Evolutionary conservation across 345 rosid genomes (phyloP), one percentile per base, ranked within the genome.

Genomic region (Melaleuca alternifolia): DNA sequence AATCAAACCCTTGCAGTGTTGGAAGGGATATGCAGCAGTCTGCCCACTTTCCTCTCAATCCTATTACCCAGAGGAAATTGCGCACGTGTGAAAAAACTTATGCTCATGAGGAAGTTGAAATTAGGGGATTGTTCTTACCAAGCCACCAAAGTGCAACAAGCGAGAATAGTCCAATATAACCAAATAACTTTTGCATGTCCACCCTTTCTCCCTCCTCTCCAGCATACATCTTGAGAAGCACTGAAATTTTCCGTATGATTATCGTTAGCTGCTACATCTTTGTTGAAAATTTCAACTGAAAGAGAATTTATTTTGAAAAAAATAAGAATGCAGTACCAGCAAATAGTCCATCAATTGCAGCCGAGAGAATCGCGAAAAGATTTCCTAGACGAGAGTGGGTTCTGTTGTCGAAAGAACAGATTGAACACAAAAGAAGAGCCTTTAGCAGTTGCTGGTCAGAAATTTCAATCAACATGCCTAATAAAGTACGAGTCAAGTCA

Each of bases 151-250:
- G 87, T 56, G 87, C 79, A 28, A 83, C 37, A 20, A 93, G 87
- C 1, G 87, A 84, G 86, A 91, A 90, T 28, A 93, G 83, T 83
- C 95, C 93, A 37, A 91, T 89, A 51, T 81, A 92, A 13, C 95
- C 93, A 81, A 87, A 87, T 37, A 93, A 53, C 89, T 91, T 93
- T 54, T 92, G 92, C 89, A 92, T 52, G 84, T 93, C 94, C 26
- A 93, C 61, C 87, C 65, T 92, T 37, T 89, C 89, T 83, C 93
- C 93, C 84, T 82, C 88, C 61, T 89, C 87, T 24, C 92, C 93
- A 75, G 91, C 85, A 85, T 90, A 85, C 91, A 89, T 92, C 83
- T 89, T 91, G 28, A 91, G 92, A 86, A 93, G 75, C 76, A 93
- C 95, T 93, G 90, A 86, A 44, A 48, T 11, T 26, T 41, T 2